phyloP scores from a whole-genome alignment of 805 yeast species.

The Monosporozyma solicola region DNA sequence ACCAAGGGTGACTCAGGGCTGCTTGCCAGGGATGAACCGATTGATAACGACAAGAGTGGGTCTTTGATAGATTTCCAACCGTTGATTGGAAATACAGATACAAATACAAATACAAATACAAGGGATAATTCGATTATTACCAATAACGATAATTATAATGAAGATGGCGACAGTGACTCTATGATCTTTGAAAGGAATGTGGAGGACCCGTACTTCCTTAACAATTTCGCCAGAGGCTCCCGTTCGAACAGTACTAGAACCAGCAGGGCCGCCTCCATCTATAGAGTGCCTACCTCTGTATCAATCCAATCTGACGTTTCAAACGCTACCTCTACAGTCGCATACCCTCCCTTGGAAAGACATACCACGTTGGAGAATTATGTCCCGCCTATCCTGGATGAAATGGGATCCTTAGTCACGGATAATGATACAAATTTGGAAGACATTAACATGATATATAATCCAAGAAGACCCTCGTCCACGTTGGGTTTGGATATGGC shows the following conservation, averaged over 20 bases:
- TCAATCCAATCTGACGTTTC: conserved; percentile 1
- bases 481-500: conserved; percentile 39
- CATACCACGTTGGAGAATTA: conserved; percentile 49
- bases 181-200: conserved; percentile 60
- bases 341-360: not conserved
- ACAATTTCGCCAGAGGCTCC: not conserved
- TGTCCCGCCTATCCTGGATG: conserved; percentile 76
- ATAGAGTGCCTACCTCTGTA: not conserved
- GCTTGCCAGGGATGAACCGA: no score
- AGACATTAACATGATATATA: conserved; percentile 61
- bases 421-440: conserved; percentile 55
- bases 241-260: not conserved
- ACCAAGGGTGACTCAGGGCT: not conserved
- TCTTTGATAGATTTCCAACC: no score
- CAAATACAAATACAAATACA: no score
- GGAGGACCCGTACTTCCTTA: conserved; percentile 40
- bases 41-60: no score
- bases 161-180: conserved; percentile 20
- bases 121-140: not conserved
- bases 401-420: conserved; percentile 57
- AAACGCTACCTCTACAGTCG: not conserved
- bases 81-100: no score
- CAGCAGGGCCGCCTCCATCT: not conserved
- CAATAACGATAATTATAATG: not conserved
- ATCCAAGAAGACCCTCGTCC: conserved; percentile 42